Percentiles rank a stretch among this genome's conserved stretches.
Conservation (phyloP, 441 rosid species). For the Kokia cookei region DNA sequence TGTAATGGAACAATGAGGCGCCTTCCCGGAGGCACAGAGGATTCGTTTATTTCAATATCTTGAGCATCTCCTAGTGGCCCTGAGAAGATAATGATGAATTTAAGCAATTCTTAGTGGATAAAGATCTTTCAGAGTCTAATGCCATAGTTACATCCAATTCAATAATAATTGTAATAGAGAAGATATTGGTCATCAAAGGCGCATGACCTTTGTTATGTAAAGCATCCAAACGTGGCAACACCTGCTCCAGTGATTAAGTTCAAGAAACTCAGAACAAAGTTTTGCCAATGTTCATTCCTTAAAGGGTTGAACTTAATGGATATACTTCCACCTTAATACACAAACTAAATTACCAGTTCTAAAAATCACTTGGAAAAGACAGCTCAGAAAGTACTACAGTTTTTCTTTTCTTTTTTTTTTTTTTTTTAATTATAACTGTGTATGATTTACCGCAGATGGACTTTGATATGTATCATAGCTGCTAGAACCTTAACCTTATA, state of each 20-base stretch:
- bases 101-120: background rate
- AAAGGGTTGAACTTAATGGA: no score
- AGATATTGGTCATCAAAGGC: background rate
- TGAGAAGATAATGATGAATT: slow-evolving; percentile 26
- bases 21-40: slow-evolving; percentile 75
- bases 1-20: slow-evolving; percentile 87
- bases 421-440: background rate
- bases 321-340: no score
- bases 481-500: background rate
- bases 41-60: slow-evolving; percentile 38
- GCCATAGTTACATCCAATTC: background rate
- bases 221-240: background rate
- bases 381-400: background rate
- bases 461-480: background rate
- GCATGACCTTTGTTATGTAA: background rate
- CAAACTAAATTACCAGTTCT: background rate
- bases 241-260: background rate
- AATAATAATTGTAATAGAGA: background rate
- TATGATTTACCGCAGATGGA: background rate
- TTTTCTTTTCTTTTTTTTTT: no score
- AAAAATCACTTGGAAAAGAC: background rate
- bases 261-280: background rate
- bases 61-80: slow-evolving; percentile 51
- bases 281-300: background rate
- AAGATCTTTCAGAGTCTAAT: background rate